A percentile compares a stretch with the other conserved stretches of the same genome.
Conservation (phyloP, 1,139 yeast species). For the Diutina siamensis region DNA sequence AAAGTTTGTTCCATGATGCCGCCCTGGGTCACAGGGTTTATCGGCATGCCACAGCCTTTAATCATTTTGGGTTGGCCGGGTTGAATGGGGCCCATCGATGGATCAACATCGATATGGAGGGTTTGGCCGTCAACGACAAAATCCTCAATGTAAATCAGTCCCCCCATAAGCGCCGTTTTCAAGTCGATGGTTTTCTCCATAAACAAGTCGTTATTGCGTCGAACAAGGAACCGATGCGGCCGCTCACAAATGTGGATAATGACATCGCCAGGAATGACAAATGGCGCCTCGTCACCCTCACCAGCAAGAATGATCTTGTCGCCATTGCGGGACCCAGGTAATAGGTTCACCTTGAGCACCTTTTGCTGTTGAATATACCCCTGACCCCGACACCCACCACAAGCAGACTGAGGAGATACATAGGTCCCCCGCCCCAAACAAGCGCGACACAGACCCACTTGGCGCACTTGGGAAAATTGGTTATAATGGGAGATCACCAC, state of each 20-base stretch:
- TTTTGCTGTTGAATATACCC: conserved; percentile 22
- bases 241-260: conserved; percentile 31
- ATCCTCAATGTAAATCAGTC: conserved; percentile 30
- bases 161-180: conserved; percentile 45
- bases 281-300: conserved; percentile 54
- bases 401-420: conserved; percentile 20
- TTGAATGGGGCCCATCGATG: conserved; percentile 34
- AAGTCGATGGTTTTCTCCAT: conserved; percentile 37
- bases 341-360: conserved; percentile 33
- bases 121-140: conserved; percentile 32
- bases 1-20: neutral
- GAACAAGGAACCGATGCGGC: conserved; percentile 29
- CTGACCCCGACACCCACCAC: conserved; percentile 21
- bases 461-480: conserved; percentile 24
- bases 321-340: conserved; percentile 18
- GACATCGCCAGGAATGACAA: conserved; percentile 56
- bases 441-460: conserved; percentile 21
- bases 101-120: conserved; percentile 28
- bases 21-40: conserved; percentile 20
- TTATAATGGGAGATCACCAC: conserved; percentile 22
- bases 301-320: conserved; percentile 40
- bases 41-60: conserved; percentile 53
- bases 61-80: conserved; percentile 38
- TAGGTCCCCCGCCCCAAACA: conserved; percentile 28
- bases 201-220: conserved; percentile 38